Conservation (phyloP, 352 stramenopile species). For the Phytophthora pseudosyringae region DNA sequence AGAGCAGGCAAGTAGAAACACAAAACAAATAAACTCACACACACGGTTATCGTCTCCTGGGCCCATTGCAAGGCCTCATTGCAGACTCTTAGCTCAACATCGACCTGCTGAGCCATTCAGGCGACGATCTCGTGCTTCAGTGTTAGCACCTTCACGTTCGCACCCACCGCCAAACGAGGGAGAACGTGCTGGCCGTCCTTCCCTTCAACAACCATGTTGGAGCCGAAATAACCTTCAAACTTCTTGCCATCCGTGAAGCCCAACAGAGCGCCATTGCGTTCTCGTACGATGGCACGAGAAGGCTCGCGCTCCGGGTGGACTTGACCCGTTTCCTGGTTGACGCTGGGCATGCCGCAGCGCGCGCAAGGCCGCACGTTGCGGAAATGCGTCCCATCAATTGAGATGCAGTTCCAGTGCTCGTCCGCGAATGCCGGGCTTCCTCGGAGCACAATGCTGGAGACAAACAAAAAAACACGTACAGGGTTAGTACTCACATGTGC, state of each 20-base stretch:
- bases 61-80: not conserved
- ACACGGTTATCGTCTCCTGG: not conserved
- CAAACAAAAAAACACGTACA: not conserved
- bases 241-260: conserved; percentile 63
- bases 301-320: conserved; percentile 55
- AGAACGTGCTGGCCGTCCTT: conserved; percentile 2
- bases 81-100: not conserved
- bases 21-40: not conserved
- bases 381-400: conserved; percentile 59
- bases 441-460: conserved; percentile 72
- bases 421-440: conserved; percentile 72
- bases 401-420: conserved; percentile 76
- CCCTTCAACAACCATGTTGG: conserved; percentile 68
- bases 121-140: conserved; percentile 65
- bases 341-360: conserved; percentile 79
- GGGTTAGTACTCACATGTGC: not conserved
- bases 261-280: conserved; percentile 67
- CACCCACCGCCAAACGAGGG: conserved; percentile 49
- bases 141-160: conserved; percentile 67
- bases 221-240: conserved; percentile 78
- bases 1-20: conserved; percentile 24
- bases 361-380: conserved; percentile 78
- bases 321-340: conserved; percentile 72
- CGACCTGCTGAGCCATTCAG: conserved; percentile 27
- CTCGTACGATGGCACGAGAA: conserved; percentile 51